Evolutionary conservation across 768 basidiomycete species (phyloP).

Genomic region (Omphalotus guepiniiformis): DNA sequence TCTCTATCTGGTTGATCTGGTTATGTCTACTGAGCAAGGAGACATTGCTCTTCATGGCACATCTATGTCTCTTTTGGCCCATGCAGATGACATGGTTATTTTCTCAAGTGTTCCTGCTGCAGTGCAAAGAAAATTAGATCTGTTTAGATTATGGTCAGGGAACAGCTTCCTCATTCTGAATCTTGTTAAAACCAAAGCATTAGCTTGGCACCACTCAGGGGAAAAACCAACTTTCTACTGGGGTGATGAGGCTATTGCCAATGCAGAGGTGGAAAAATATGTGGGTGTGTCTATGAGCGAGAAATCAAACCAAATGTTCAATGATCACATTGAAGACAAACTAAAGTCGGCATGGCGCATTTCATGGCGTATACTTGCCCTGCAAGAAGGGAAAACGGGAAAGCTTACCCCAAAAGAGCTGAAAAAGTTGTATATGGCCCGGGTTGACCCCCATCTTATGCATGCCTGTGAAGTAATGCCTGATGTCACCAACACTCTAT

Average conservation of each 20-base stretch:
- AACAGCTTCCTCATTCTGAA: not conserved
- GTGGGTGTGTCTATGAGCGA: slow-evolving; percentile 7
- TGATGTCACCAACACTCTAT: not conserved
- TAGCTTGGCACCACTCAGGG: not conserved
- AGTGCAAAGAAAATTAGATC: not conserved
- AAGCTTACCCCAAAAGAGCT: not conserved
- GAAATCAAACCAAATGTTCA: slow-evolving; percentile 11
- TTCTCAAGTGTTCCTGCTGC: not conserved
- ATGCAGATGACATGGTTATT: slow-evolving; percentile 1
- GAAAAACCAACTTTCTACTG: not conserved
- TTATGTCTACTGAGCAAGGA: not conserved
- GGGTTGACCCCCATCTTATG: slow-evolving; percentile 6
- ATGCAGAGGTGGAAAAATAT: not conserved
- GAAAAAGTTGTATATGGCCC: slow-evolving; percentile 5
- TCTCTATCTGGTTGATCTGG: not conserved
- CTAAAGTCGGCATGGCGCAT: not conserved
- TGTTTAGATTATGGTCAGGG: not conserved
- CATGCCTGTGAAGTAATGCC: slow-evolving; percentile 4
- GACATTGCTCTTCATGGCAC: not conserved
- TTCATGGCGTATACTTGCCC: no score
- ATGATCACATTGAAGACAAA: slow-evolving; percentile 1
- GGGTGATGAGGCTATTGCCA: not conserved
- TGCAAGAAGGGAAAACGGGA: no score
- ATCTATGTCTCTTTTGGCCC: not conserved
- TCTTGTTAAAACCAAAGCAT: not conserved